Base-by-base conservation (phyloP, 768 basidiomycete genomes). In the Leccinum broughii region DNA sequence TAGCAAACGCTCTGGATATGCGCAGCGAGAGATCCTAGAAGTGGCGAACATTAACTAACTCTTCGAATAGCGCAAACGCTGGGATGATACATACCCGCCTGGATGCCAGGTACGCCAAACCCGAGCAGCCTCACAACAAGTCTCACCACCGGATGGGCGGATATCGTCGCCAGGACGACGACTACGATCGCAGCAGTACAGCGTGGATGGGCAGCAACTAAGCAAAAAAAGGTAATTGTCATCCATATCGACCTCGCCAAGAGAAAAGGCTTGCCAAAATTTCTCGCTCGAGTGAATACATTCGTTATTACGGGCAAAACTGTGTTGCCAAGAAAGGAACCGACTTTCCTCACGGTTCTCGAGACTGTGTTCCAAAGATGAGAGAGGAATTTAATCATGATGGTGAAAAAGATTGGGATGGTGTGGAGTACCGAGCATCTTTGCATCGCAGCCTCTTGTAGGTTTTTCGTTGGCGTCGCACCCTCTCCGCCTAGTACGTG, bases 21-120 rank as follows among this genome's bases (percentile, higher is more conserved):
- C 0, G 66, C 57, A 0, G 66, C 66, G 6, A 53, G 0, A 1
- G 66, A 67, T 1, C 57, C 66, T 67, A 49, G 35, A 7, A 37
- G 8, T 9, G 22, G 7, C 1, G 6, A 55, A 14, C 13, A 1
- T 0, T 15, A 34, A 20, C 51, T 24, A 20, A 24, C 22, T 8
- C 2, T 1, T 35, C 39, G 22, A 37, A 34, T 5, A 15, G 6
- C 6, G 35, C 22, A 11, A 50, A 6, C 11, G 2, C 17, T 15
- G 28, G 24, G 7, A 20, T 14, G 14, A 28, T 10, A 55, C 67
- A 14, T 54, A 69, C 66, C 64, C 0, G 14, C 35, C 1, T 2
- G n/a, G 10, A 67, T 7, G 0, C 66, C 66, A 0, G 0, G 0
- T 0, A 0, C 0, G 1, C 6, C 28, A 14, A 66, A 67, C 0